A percentile compares a stretch with the other conserved stretches of the same genome.
phyloP scores from a whole-genome alignment of 2,329 filamentous ascomycete genomes.

The Pseudogymnoascus sp. region DNA sequence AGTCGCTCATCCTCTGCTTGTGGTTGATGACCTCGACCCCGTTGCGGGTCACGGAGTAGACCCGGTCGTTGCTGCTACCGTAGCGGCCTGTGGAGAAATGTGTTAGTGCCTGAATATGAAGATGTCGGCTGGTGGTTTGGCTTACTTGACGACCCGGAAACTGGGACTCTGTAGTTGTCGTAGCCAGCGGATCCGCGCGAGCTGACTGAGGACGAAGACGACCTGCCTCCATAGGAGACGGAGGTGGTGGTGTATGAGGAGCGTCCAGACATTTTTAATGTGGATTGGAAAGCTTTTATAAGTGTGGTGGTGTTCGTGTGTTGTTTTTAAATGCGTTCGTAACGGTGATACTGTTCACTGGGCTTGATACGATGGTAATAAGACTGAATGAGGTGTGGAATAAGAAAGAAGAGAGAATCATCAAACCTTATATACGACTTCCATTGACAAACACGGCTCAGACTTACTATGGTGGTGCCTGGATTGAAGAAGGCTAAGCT shows the following conservation, averaged over 20 bases:
- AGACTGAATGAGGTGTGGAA: background rate
- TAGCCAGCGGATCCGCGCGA: background rate
- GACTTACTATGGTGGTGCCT: background rate
- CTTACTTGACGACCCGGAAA: background rate
- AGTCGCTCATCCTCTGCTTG: background rate
- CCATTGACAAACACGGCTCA: background rate
- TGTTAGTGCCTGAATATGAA: background rate
- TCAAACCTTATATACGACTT: constrained; percentile 4
- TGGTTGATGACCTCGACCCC: constrained; percentile 10
- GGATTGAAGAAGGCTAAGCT: constrained; percentile 8
- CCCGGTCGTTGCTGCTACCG: background rate
- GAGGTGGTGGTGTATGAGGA: background rate
- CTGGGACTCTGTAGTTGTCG: background rate
- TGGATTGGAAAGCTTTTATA: background rate
- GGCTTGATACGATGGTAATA: background rate
- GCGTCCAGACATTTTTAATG: background rate
- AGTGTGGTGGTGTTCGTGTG: background rate
- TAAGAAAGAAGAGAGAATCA: background rate
- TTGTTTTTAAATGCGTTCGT: background rate
- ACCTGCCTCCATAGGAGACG: background rate
- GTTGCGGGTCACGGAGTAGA: constrained; percentile 7
- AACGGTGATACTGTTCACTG: background rate
- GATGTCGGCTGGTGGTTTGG: background rate
- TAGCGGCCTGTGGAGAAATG: background rate
- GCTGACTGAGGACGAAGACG: background rate